phyloP scores from a whole-genome alignment of 1,284 basidiomycete species.

The Ceratobasidium sp. region DNA sequence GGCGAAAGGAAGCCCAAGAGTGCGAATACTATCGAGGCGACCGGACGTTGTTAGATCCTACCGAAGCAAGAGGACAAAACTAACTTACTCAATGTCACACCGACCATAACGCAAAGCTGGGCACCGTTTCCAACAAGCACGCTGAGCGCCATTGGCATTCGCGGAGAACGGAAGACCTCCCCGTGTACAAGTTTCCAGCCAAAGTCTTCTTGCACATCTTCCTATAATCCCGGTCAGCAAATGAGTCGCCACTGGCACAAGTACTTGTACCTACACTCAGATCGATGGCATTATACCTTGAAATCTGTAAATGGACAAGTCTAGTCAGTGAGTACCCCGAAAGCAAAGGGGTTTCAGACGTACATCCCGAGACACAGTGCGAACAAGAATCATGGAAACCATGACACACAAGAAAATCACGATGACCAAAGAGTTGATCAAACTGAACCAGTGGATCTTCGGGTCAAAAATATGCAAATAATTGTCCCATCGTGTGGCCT shows the following conservation, averaged over 20 bases:
- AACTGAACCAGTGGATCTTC: constrained; percentile 73
- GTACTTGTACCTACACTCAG: constrained; percentile 64
- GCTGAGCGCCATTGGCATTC: constrained; percentile 77
- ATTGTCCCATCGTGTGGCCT: constrained; percentile 95
- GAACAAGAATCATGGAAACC: constrained; percentile 89
- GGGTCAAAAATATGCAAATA: constrained; percentile 74
- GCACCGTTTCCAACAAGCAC: constrained; percentile 89
- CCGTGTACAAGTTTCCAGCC: constrained; percentile 98
- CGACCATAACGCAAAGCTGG: constrained; percentile 88
- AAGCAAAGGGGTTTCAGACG: constrained; percentile 58
- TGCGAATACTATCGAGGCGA: constrained; percentile 72
- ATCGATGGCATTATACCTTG: constrained; percentile 95
- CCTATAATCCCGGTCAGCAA: constrained; percentile 56
- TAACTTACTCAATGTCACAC: constrained; percentile 76
- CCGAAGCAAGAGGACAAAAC: not conserved
- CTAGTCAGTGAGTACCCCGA: constrained; percentile 54
- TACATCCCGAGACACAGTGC: constrained; percentile 88
- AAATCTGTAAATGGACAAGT: constrained; percentile 68
- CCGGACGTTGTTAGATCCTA: not conserved
- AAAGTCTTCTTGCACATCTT: constrained; percentile 97
- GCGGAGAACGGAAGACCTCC: constrained; percentile 90
- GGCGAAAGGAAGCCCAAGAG: constrained; percentile 97
- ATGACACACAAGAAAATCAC: constrained; percentile 89
- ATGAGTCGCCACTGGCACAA: not conserved
- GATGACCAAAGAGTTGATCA: constrained; percentile 92